Evolutionary conservation across 2,329 filamentous ascomycete species (phyloP), one percentile per base, ranked within the genome.

Genomic region (Lecanosticta acicola): DNA sequence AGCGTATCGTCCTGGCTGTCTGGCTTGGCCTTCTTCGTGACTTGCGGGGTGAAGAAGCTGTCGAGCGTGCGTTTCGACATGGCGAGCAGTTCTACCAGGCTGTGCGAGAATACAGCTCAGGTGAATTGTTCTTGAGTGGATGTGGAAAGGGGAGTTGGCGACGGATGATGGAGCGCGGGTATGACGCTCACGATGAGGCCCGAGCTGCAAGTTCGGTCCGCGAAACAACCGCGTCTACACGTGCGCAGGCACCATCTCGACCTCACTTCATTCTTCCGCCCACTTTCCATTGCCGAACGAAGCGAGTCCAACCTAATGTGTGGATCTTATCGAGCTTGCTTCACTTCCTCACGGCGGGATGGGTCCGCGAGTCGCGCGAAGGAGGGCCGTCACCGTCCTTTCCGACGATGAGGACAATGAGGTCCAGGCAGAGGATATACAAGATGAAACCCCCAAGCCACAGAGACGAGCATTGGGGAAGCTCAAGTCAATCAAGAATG

Each of bases 11-110:
- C 42, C 5, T 18, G 16, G 4, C 46, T 42, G 14, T 21, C 19
- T 11, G 35, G 47, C 66, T 69, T 61, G 56, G 57, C 42, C 65
- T 71, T 64, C 24, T 70, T 69, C 3, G 68, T 47, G 17, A 77
- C 49, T 17, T 70, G 60, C 1, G 76, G 72, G 21, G 71, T 69
- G 65, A 89, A 87, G 68, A 87, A 89, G 9, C 76, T 68, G 50
- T 87, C 82, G 1, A 89, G 71, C 0, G 83, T 85, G 46, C 83
- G 74, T 41, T 65, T 62, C 17, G 60, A 55, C 55, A 61, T 61
- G 1, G 18, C 33, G 16, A 29, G 41, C n/a, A n/a, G n/a, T n/a
- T n/a, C n/a, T n/a, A n/a, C n/a, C n/a, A n/a, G n/a, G n/a, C n/a
- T n/a, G n/a, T n/a, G n/a, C n/a, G n/a, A n/a, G n/a, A n/a, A n/a